Evolutionary conservation across 1,284 basidiomycete species (phyloP), one percentile per base, ranked within the genome.

Genomic region (Cerrena zonata): DNA sequence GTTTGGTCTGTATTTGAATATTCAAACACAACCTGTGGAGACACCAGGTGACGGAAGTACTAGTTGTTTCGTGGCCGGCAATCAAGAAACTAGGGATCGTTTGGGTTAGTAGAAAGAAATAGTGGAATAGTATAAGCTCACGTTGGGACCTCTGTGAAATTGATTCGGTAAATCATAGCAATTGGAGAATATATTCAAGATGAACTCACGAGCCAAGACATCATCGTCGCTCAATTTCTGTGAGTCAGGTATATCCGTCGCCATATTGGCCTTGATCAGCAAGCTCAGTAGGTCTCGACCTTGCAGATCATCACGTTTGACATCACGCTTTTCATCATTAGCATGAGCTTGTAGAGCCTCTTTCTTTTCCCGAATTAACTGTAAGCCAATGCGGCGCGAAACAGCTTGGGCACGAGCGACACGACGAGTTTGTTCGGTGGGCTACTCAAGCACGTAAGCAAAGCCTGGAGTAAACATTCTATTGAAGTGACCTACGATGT

Each of bases 1-100:
- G 77, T 56, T 79, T 82, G 12, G 60, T 65, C 63, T 94, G 90
- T 0, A 81, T 68, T 0, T 73, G 69, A 0, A 73, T 76, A 48
- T 79, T 55, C 39, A 72, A 70, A 0, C 80, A 65, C 2, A 94
- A 76, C 0, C 79, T 75, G 62, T 75, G 86, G 0, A 93, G 68
- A 0, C 79, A 79, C 81, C 82, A 84, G 1, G 74, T 73, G 0
- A 75, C 73, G 3, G 59, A 61, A 1, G 64, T 57, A 37, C 53
- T 56, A 7, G 70, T 73, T 0, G 91, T 92, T 63, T 91, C 89
- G 64, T 91, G 86, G 5, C 90, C 90, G 2, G 82, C 81, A 3
- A 79, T 68, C 1, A 86, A 60, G 65, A 82, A 82, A 0, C 60
- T 61, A 24, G 7, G n/a, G 19, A 4, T 22, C 41, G 4, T 7